Percentiles rank a stretch among this genome's conserved stretches.
phyloP scores from a whole-genome alignment of 345 rosid genomes.

The Salix brachista region DNA sequence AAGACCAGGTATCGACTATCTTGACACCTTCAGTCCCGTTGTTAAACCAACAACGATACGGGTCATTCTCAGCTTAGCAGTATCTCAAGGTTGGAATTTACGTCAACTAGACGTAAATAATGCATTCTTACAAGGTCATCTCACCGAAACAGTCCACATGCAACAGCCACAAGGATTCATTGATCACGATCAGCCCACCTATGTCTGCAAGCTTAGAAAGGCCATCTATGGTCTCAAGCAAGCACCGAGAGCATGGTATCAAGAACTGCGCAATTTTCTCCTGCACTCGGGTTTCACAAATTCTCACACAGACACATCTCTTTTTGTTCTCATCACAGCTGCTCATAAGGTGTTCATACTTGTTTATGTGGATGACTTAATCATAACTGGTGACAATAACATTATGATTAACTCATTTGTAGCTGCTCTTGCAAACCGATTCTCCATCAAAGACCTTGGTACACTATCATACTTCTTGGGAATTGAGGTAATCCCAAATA shows the following conservation, averaged over 20 bases:
- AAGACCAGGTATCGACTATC: too few species aligned
- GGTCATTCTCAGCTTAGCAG: too few species aligned
- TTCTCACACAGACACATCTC: accelerated
- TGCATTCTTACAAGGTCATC: too few species aligned
- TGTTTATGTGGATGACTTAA: neutral
- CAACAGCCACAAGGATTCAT: neutral
- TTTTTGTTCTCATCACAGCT: too few species aligned
- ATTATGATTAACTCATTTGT: accelerated
- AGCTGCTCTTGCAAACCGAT: neutral
- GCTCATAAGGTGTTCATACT: neutral
- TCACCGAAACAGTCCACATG: neutral
- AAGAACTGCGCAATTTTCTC: too few species aligned
- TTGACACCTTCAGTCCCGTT: too few species aligned
- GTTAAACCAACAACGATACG: too few species aligned
- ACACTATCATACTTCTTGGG: neutral
- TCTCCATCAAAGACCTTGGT: neutral
- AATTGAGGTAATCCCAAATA: too few species aligned
- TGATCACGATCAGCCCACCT: too few species aligned
- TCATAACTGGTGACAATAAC: too few species aligned
- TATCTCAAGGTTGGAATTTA: too few species aligned
- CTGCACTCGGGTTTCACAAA: neutral
- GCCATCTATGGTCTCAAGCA: neutral
- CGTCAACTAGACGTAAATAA: too few species aligned
- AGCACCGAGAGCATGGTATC: neutral
- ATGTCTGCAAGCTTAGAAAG: neutral